phyloP scores from a whole-genome alignment of 495 filamentous ascomycete genomes.

The Cercophora samala region DNA sequence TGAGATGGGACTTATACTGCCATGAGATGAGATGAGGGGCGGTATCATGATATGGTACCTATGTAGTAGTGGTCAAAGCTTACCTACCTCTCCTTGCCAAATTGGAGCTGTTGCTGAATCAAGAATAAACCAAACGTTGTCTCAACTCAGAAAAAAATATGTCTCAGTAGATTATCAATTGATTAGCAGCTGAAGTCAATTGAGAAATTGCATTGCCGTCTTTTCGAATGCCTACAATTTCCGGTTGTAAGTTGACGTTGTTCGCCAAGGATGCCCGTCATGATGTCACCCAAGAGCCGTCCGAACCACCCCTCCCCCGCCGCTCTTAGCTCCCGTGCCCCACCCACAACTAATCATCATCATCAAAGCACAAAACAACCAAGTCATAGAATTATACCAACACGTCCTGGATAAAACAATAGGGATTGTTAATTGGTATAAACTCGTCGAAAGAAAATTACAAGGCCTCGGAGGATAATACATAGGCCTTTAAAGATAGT shows the following conservation, averaged over 20 bases:
- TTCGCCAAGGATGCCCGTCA: slow-evolving; percentile 4
- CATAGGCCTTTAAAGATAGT: too few species aligned
- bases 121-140: not conserved
- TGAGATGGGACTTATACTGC: not conserved
- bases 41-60: too few species aligned
- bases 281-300: slow-evolving; percentile 18
- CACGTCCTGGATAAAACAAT: too few species aligned
- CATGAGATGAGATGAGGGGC: not conserved
- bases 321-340: not conserved
- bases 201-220: not conserved
- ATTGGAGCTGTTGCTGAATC: not conserved
- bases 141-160: not conserved
- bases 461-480: too few species aligned
- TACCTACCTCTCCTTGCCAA: not conserved
- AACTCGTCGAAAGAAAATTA: too few species aligned
- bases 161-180: not conserved
- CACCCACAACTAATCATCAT: not conserved
- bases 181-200: not conserved
- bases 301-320: not conserved
- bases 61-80: not conserved
- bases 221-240: not conserved
- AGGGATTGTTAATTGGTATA: too few species aligned
- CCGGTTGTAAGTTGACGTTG: not conserved
- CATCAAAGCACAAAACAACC: not conserved
- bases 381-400: not conserved